Base-by-base conservation (phyloP, 2,329 filamentous ascomycete genomes). In the Coniella vitis region DNA sequence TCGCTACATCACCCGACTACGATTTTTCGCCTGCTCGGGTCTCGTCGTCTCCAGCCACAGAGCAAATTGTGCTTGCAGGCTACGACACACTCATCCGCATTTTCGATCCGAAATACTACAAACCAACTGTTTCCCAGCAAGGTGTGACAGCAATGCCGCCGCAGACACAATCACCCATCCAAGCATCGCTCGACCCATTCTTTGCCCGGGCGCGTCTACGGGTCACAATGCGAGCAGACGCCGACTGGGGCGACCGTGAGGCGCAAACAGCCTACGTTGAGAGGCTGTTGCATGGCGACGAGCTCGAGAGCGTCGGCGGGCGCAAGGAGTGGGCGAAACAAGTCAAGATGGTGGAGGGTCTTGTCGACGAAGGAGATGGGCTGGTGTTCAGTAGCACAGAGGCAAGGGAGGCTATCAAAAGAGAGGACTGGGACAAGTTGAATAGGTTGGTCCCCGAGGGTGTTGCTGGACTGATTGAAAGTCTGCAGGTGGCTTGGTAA, bases 21-120 rank as follows among this genome's bases (percentile, higher is more conserved):
- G 22, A 38, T 4, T 40, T 44, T 19, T 29, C 39, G 16, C 29
- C 45, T 21, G 7, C 43, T 2, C n/a, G 16, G 7, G 22, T 16
- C 10, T 20, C 16, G 10, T 19, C 45, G 9, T 14, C 35, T 1
- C 40, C 40, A 17, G 29, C 38, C 19, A 60, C 63, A 7, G 68
- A 74, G 46, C 84, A 89, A 58, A 68, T 86, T 4, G 87, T 87
- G 58, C 75, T 90, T 2, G 77, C 81, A 2, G 87, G 87, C 22
- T 91, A 81, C 61, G 87, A 91, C 58, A 91, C 87, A 0, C 67
- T 90, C 7, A 79, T 85, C 14, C 77, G 87, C 17, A 79, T 91
- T 45, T 78, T 87, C 47, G 72, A 86, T 42, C 76, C 84, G 0
- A 87, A 85, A 61, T 91, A 91, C 65, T 88, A 89, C 60, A 61